phyloP scores from a whole-genome alignment of 1,284 basidiomycete species.

The Golubevia sp. region DNA sequence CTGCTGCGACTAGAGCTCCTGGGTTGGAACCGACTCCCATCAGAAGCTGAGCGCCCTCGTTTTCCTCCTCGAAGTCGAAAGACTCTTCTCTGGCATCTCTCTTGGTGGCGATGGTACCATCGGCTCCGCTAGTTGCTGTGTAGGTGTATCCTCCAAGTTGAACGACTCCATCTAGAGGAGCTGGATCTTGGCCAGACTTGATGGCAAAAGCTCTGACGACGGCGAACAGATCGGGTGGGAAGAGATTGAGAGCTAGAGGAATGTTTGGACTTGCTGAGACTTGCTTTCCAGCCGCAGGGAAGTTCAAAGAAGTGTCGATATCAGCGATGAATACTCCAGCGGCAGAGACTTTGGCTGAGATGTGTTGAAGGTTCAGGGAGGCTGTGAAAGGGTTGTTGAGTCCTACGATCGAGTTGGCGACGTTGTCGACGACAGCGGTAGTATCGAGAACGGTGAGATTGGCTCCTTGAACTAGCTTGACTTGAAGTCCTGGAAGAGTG shows the following conservation, averaged over 20 bases:
- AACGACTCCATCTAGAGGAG: constrained; percentile 49
- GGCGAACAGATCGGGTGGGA: constrained; percentile 56
- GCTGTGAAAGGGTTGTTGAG: constrained; percentile 52
- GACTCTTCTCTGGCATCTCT: neutral
- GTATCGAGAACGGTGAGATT: constrained; percentile 46
- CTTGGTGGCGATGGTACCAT: too few relatives aligned
- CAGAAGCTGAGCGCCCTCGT: constrained; percentile 33
- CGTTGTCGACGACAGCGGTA: constrained; percentile 45
- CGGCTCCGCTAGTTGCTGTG: constrained; percentile 21
- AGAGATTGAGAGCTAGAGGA: constrained; percentile 51
- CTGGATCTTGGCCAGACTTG: constrained; percentile 40
- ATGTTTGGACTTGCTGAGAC: constrained; percentile 39
- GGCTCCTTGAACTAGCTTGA: constrained; percentile 37
- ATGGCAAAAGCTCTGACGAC: constrained; percentile 47
- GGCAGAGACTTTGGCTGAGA: constrained; percentile 50
- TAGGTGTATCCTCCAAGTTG: constrained; percentile 51
- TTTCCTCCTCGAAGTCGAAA: constrained; percentile 35
- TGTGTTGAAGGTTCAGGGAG: constrained; percentile 39
- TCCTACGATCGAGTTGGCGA: constrained; percentile 43
- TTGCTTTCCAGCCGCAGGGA: constrained; percentile 34
- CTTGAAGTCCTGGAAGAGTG: constrained; percentile 44
- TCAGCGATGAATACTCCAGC: constrained; percentile 54
- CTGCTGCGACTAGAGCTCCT: constrained; percentile 26
- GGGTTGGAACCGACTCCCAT: constrained; percentile 34
- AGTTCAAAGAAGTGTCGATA: constrained; percentile 46